A percentile compares a stretch with the other conserved stretches of the same genome.
phyloP scores from a whole-genome alignment of 495 filamentous ascomycete genomes.

The Glutinoglossum americanum region DNA sequence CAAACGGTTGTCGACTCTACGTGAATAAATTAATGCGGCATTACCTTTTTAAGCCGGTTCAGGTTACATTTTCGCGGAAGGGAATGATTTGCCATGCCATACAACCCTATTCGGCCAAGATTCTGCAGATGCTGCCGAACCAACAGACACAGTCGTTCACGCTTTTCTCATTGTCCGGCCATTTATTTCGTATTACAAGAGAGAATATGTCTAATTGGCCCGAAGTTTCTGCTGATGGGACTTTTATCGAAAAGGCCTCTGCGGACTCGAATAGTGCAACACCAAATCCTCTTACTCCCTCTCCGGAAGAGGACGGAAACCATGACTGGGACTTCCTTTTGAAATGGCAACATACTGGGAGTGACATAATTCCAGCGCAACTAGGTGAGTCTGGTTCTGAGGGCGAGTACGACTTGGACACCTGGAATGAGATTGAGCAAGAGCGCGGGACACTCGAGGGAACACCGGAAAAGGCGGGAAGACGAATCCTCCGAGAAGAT shows the following conservation, averaged over 20 bases:
- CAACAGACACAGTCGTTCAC: slow-evolving; percentile 5
- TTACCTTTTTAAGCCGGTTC: slow-evolving; percentile 14
- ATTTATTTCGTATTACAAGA: slow-evolving; percentile 1
- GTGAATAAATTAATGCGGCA: slow-evolving; percentile 19
- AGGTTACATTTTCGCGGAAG: slow-evolving; percentile 7
- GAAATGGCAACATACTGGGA: slow-evolving; percentile 23
- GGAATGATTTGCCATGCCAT: slow-evolving; percentile 12
- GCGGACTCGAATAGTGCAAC: neutral
- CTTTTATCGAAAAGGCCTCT: neutral
- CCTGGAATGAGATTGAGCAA: slow-evolving; percentile 39
- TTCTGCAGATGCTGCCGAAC: neutral
- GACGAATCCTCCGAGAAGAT: slow-evolving; percentile 19
- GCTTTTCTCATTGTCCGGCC: slow-evolving; percentile 7
- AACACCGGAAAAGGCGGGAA: slow-evolving; percentile 8
- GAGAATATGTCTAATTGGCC: slow-evolving; percentile 4
- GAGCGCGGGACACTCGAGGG: slow-evolving; percentile 21
- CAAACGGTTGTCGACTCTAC: slow-evolving; percentile 21
- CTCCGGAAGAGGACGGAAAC: slow-evolving; percentile 8
- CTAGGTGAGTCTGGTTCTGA: slow-evolving; percentile 46
- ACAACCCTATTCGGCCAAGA: slow-evolving; percentile 14
- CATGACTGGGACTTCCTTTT: slow-evolving; percentile 22
- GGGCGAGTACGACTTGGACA: slow-evolving; percentile 29
- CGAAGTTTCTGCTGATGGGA: neutral
- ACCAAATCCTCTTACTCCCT: slow-evolving; percentile 4
- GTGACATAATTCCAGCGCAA: slow-evolving; percentile 32